These are phyloP conservation scores for Fusarium sp. DNA, from an alignment of 2,329 filamentous ascomycete species.

Conservation along the genomic window DNA sequence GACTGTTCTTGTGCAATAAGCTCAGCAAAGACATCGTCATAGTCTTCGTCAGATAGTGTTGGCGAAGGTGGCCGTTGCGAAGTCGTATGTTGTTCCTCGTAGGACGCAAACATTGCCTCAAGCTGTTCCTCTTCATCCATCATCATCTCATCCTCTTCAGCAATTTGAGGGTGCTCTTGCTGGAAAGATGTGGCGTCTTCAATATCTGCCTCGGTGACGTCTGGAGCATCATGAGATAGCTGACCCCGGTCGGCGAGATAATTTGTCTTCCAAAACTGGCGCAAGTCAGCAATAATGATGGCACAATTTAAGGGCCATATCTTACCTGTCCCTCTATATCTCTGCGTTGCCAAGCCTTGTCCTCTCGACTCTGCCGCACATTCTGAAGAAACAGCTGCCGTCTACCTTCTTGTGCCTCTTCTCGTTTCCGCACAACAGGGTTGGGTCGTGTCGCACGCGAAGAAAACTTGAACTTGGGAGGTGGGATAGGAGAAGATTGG, in stretches of 20 bases:
- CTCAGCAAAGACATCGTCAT: conserved; percentile 68
- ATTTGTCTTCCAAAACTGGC: conserved; percentile 52
- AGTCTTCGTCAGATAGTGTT: conserved; percentile 66
- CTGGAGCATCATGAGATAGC: conserved; percentile 51
- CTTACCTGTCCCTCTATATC: conserved; percentile 68
- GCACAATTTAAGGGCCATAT: neutral
- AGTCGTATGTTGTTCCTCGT: conserved; percentile 48
- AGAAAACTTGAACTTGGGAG: conserved; percentile 61
- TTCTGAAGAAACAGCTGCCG: conserved; percentile 76
- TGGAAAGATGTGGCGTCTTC: conserved; percentile 59
- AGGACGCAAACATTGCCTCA: conserved; percentile 65
- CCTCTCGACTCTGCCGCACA: conserved; percentile 69
- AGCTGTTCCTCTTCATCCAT: conserved; percentile 69
- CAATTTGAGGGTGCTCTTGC: conserved; percentile 39
- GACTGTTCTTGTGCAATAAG: conserved; percentile 49
- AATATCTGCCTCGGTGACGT: conserved; percentile 62
- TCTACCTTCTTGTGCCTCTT: conserved; percentile 72
- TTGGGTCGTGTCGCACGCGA: conserved; percentile 69
- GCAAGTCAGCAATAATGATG: conserved; percentile 13
- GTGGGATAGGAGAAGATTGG: conserved; percentile 59
- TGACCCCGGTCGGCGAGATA: conserved; percentile 50
- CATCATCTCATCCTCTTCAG: conserved; percentile 61
- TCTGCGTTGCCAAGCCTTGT: conserved; percentile 68
- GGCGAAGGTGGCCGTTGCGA: conserved; percentile 49
- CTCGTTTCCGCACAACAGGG: conserved; percentile 68